Evolutionary conservation across 768 basidiomycete genomes (phyloP).

Genomic region (Xanthoconium stramineum): DNA sequence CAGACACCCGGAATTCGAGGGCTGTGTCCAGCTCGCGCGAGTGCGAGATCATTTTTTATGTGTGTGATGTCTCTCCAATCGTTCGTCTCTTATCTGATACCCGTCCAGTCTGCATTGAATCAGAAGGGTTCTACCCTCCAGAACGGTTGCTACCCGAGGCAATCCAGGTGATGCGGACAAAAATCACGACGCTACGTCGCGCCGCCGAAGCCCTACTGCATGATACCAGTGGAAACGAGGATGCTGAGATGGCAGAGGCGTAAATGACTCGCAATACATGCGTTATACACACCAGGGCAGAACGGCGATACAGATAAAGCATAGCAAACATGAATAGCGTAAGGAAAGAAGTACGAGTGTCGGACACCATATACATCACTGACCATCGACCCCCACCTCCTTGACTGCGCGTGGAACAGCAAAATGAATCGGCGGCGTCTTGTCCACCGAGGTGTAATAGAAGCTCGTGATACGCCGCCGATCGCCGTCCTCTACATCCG

Average conservation of each 20-base stretch:
- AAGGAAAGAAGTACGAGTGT: background rate
- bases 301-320: background rate
- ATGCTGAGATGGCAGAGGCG: constrained; percentile 53
- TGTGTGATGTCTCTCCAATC: constrained; percentile 37
- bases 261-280: constrained; percentile 15
- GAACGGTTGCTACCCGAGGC: constrained; percentile 80
- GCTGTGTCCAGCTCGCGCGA: constrained; percentile 75
- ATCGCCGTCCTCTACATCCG: constrained; percentile 14
- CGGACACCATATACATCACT: background rate
- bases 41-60: constrained; percentile 93
- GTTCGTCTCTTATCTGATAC: background rate
- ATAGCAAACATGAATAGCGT: background rate
- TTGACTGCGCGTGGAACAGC: constrained; percentile 10
- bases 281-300: constrained; percentile 1
- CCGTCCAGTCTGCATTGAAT: constrained; percentile 78
- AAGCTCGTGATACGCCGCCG: constrained; percentile 34
- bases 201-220: constrained; percentile 59
- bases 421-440: constrained; percentile 34
- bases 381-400: background rate
- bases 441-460: constrained; percentile 32
- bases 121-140: constrained; percentile 84
- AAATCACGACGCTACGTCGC: constrained; percentile 57
- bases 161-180: constrained; percentile 76
- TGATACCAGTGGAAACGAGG: constrained; percentile 39
- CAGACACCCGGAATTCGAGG: constrained; percentile 87